Conservation (phyloP, 1,284 basidiomycete genomes). For the Sanghuangporus sanghuang region DNA sequence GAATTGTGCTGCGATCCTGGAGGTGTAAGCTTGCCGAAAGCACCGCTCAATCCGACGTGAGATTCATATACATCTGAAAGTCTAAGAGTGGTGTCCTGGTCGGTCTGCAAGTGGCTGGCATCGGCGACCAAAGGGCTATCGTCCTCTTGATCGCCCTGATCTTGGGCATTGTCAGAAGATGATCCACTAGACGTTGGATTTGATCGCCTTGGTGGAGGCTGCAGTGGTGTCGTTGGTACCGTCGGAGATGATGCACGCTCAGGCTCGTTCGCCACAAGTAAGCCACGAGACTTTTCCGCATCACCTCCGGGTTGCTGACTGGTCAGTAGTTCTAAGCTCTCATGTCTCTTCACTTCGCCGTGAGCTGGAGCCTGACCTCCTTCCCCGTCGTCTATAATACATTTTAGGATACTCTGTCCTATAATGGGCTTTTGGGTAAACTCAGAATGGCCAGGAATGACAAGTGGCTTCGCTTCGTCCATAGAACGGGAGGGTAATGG, state of each 20-base stretch:
- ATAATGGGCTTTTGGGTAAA: conserved; percentile 21
- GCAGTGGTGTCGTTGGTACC: conserved; percentile 48
- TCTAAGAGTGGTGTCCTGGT: not conserved
- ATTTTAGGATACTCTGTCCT: conserved; percentile 24
- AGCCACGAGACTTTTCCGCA: not conserved
- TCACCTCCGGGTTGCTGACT: not conserved
- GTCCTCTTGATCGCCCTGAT: not conserved
- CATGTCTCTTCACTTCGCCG: not conserved
- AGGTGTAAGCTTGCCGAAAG: conserved; percentile 7
- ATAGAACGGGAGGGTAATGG: conserved; percentile 18
- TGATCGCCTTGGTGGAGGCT: conserved; percentile 51
- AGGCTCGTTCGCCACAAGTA: conserved; percentile 29
- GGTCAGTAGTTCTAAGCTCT: not conserved
- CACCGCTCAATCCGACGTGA: conserved; percentile 1
- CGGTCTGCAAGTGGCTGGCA: not conserved
- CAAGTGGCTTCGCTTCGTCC: not conserved
- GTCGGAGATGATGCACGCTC: conserved; percentile 51
- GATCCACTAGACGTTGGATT: conserved; percentile 36
- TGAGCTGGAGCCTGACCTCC: not conserved
- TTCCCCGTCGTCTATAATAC: conserved; percentile 21
- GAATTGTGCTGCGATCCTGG: conserved; percentile 11
- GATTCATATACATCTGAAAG: conserved; percentile 14
- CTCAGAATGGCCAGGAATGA: not conserved
- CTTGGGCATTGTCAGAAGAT: conserved; percentile 29
- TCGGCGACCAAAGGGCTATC: not conserved